Evolutionary conservation across 257 asterid genomes (phyloP), one percentile per base, ranked within the genome.

Genomic region (Plantago major): DNA sequence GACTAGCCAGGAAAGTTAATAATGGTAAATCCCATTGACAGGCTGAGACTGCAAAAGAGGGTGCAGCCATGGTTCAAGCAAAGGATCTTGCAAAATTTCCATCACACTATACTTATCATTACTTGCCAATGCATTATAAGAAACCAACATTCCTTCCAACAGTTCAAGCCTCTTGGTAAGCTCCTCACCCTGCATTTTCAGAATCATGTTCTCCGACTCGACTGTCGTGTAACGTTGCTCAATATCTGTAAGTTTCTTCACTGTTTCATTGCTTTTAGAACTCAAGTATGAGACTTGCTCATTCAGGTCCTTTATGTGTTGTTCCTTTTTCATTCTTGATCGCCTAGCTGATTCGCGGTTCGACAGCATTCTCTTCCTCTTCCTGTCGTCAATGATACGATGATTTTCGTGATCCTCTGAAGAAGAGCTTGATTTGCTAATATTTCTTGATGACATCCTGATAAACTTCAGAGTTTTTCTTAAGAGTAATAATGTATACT

Each of bases 341-440:
- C 90, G 82, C 53, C 83, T 63, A 0, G 88, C 95, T 0, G 95
- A 86, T 68, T 86, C 88, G 6, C 90, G 76, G 73, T 86, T 86
- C 14, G 90, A 86, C 18, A 73, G 56, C 84, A 81, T 81, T 76
- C 95, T 75, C 78, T 74, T 81, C 77, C 74, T 70, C 82, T 83
- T 86, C 77, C 77, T 75, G 19, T 83, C 84, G 19, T 80, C 79
- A 7, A 64, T 75, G 70, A 75, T 76, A 58, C 2, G 26, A 22
- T 22, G 26, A 22, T 74, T 70, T 15, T 59, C 33, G 28, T 61
- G 68, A 44, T 64, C 75, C 16, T 73, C 79, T 11, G 73, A 82
- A 0, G 76, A 71, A 3, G 80, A 81, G 46, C 80, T 70, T 33
- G 85, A 65, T 67, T 9, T 67, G 3, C 6, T 49, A 15, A 50